Evolutionary conservation across 306 rosid genomes (phyloP).

Genomic region (Canavalia gladiata): DNA sequence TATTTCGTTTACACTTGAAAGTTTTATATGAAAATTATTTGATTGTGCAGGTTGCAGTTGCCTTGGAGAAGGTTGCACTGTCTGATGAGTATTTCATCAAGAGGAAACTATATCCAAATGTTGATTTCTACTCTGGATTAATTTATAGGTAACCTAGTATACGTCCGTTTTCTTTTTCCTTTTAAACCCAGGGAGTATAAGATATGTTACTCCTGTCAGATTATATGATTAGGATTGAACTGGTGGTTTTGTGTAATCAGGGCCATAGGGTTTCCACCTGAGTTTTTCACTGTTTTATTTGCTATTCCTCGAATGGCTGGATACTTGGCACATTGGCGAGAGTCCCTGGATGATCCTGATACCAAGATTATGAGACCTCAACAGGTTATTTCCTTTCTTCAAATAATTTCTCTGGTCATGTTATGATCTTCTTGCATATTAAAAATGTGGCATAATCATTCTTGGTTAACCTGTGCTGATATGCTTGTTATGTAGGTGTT

Average conservation of each 20-base stretch:
- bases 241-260: constrained; percentile 55
- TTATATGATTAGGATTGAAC: constrained; percentile 25
- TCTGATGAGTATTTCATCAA: constrained; percentile 87
- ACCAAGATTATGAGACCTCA: constrained; percentile 95
- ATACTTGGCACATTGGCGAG: constrained; percentile 93
- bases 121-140: constrained; percentile 94
- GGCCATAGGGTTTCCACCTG: constrained; percentile 95
- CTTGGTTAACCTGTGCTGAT: not conserved
- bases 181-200: constrained; percentile 1
- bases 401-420: constrained; percentile 13
- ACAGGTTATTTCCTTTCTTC: constrained; percentile 64
- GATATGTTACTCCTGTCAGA: not conserved
- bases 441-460: constrained; percentile 18
- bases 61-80: constrained; percentile 90
- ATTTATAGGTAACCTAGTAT: constrained; percentile 74
- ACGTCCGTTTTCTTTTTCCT: constrained; percentile 21
- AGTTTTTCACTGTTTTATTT: constrained; percentile 83
- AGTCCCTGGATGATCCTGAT: constrained; percentile 92
- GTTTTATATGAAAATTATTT: constrained; percentile 49
- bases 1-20: constrained; percentile 32
- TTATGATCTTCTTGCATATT: constrained; percentile 17
- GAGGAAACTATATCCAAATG: constrained; percentile 95
- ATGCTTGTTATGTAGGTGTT: not conserved
- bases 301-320: constrained; percentile 99
- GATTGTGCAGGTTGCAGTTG: constrained; percentile 80